Base-by-base conservation (phyloP, 345 rosid species). In the Corchorus olitorius region DNA sequence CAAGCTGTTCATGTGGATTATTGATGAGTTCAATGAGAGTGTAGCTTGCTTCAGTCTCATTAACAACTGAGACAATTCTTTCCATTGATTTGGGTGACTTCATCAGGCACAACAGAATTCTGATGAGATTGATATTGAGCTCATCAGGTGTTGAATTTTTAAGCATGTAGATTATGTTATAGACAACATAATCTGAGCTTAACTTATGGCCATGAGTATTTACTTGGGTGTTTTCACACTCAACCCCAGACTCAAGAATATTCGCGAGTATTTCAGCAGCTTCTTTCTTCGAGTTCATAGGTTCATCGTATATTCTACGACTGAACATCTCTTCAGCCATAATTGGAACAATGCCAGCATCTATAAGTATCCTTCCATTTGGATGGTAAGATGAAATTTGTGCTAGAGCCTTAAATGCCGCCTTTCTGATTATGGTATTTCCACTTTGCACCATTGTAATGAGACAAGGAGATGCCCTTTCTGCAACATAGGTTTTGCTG, bases 241-340 rank as follows among this genome's bases (percentile, higher is more conserved):
- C 93, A 70, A 87, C 12, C 54, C 92, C 97, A 0, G 97, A 88
- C 80, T 93, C 94, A 2, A 91, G 76, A 70, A 94, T 83, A 71
- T 93, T 88, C 67, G 98, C 93, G 54, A 94, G 90, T 70, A 94
- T 86, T 53, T 84, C 86, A 45, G 93, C 92, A 65, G 97, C 93
- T 84, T 87, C 97, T 35, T 69, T 81, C 82, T 86, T 89, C 13
- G 94, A 89, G 84, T 87, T 86, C 86, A 86, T 84, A 6, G 86
- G 83, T 71, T 91, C 93, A 72, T 82, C 78, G 66, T 76, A 62
- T 81, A 87, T 81, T 49, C 88, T 86, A 75, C 86, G 85, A 65
- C 71, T 70, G 82, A 94, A 89, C 78, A 94, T 84, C 87, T 93
- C 97, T 78, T 91, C 93, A 1, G 83, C 84, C 97, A 94, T 87